Evolutionary conservation across 2,329 filamentous ascomycete species (phyloP), one percentile per base, ranked within the genome.

Genomic region (Beauveria scarabaeidicola): DNA sequence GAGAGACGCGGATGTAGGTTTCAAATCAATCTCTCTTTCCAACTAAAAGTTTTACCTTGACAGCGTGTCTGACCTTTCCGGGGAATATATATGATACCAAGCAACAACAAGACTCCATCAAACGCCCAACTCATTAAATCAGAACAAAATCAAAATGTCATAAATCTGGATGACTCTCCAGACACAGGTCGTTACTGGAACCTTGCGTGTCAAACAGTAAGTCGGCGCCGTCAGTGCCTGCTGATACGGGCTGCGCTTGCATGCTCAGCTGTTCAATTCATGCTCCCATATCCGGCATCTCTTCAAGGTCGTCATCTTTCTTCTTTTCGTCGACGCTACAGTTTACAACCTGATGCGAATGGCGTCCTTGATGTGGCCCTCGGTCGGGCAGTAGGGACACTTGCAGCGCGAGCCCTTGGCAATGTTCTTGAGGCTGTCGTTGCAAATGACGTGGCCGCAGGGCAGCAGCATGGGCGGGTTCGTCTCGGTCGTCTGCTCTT

Each of bases 381-480:
- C 93, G 32, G 77, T 85, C 0, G 94, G 94, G 69, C 94, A 99
- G 70, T 99, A 99, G 0, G 94, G 94, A 68, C 94, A 99, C 73
- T 99, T 99, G 79, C 95, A 95, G 61, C 88, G 79, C 46, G 78
- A 82, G 0, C 88, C 87, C 74, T 95, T 96, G 58, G 86, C 86
- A 46, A 97, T 79, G 68, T 86, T 86, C 62, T 88, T 84, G 54
- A 99, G 76, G 38, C 88, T 91, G 68, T 97, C 92, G 64, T 86
- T 83, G 19, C 91, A 92, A 61, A 99, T 87, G 56, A 97, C 93
- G 75, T 99, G 94, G 6, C 94, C 93, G 69, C 94, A 99, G 0
- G 90, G 89, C 69, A 99, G 86, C 83, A 97, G 94, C 89, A 97
- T 95, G 2, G 94, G 91, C 11, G 94, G 94, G 71, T 99, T 99